phyloP scores from a whole-genome alignment of 805 yeast species.

The Candida namnaoensis region DNA sequence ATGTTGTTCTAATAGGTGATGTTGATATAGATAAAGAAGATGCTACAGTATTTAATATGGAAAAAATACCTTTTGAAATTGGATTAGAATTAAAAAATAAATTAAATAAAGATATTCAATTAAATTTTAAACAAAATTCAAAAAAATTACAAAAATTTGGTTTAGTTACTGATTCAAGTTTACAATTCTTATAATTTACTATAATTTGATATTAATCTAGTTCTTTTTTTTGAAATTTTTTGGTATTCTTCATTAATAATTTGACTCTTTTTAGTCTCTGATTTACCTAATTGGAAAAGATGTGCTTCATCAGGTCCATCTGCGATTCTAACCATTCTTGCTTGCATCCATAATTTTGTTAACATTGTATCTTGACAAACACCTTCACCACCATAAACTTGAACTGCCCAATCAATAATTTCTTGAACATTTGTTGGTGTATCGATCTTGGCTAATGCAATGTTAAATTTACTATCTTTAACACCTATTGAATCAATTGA shows the following conservation, averaged over 20 bases:
- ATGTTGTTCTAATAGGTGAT: slow-evolving; percentile 90
- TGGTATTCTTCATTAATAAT: slow-evolving; percentile 25
- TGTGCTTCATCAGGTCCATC: slow-evolving; percentile 70
- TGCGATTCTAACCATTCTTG: slow-evolving; percentile 52
- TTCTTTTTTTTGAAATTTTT: slow-evolving; percentile 9
- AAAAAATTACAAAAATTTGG: slow-evolving; percentile 45
- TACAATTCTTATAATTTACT: not conserved
- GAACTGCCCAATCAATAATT: slow-evolving; percentile 54
- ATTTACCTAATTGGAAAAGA: slow-evolving; percentile 44
- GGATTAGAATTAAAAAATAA: slow-evolving; percentile 40
- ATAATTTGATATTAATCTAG: slow-evolving; percentile 1
- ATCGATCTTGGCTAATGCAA: slow-evolving; percentile 55
- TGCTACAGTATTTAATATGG: slow-evolving; percentile 46
- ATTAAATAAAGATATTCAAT: slow-evolving; percentile 23
- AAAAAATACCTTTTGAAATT: slow-evolving; percentile 49
- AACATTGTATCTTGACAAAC: slow-evolving; percentile 52
- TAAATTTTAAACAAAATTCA: slow-evolving; percentile 34
- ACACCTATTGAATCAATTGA: slow-evolving; percentile 45
- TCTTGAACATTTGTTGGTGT: slow-evolving; percentile 47
- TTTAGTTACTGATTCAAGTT: slow-evolving; percentile 36
- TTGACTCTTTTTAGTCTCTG: slow-evolving; percentile 29
- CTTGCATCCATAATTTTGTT: slow-evolving; percentile 41
- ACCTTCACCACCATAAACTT: slow-evolving; percentile 59
- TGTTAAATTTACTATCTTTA: slow-evolving; percentile 45
- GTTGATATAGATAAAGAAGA: slow-evolving; percentile 85